phyloP scores from a whole-genome alignment of 306 rosid genomes.

The Cicer bijugum region DNA sequence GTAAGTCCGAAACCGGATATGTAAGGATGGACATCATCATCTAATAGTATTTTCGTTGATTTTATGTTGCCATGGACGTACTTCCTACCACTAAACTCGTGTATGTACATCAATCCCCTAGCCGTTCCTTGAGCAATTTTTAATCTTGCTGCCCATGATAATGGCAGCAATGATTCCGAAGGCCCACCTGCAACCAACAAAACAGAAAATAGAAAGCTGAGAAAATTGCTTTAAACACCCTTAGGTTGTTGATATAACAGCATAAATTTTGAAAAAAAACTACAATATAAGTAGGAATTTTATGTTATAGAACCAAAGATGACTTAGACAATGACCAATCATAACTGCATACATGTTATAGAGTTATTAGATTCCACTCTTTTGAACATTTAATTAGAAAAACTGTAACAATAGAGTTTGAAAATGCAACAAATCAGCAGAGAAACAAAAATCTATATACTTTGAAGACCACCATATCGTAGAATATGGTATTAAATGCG shows the following conservation, averaged over 20 bases:
- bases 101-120: conserved; percentile 69
- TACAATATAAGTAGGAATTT: not conserved
- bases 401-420: not conserved
- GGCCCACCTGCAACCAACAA: conserved; percentile 57
- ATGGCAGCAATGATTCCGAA: conserved; percentile 49
- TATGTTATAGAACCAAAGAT: not conserved
- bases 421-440: not conserved
- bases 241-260: not conserved
- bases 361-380: conserved; percentile 1
- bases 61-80: conserved; percentile 73
- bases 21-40: conserved; percentile 66
- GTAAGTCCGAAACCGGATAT: conserved; percentile 74
- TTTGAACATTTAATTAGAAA: not conserved
- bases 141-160: conserved; percentile 72
- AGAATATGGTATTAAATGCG: conserved; percentile 26
- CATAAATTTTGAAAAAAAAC: not conserved
- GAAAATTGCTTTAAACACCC: conserved; percentile 9
- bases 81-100: conserved; percentile 70
- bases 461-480: conserved; percentile 6
- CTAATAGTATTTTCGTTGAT: conserved; percentile 73
- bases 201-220: conserved; percentile 15
- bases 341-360: not conserved
- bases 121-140: conserved; percentile 81
- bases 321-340: conserved; percentile 29
- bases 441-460: not conserved